phyloP scores from a whole-genome alignment of 768 basidiomycete genomes.

The Leucocoprinus birnbaumii region DNA sequence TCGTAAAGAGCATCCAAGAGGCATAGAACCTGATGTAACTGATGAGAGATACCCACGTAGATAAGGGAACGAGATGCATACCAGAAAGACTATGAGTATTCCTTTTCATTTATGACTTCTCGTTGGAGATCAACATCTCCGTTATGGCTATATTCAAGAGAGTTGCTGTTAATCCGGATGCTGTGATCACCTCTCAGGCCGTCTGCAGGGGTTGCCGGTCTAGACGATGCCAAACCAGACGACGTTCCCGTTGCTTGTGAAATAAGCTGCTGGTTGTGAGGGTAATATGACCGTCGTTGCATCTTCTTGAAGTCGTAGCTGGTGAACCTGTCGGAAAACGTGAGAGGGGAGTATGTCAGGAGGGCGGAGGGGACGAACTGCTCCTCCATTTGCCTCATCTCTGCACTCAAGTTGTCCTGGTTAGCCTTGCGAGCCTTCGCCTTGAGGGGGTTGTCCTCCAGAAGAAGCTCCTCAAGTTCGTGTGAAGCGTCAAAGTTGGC shows the following conservation, averaged over 20 bases:
- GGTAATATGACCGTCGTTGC: conserved; percentile 89
- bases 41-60: too few species aligned
- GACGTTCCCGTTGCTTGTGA: conserved; percentile 77
- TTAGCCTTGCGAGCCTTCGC: conserved; percentile 90
- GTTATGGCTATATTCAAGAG: conserved; percentile 30
- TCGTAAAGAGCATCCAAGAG: conserved; percentile 7
- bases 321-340: conserved; percentile 59
- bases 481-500: conserved; percentile 99
- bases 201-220: conserved; percentile 68
- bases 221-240: conserved; percentile 64
- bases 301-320: conserved; percentile 92
- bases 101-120: conserved; percentile 47
- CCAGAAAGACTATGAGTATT: conserved; percentile 37
- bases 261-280: conserved; percentile 71
- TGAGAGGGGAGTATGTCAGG: conserved; percentile 8
- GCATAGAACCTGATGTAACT: not conserved
- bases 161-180: conserved; percentile 32
- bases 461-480: conserved; percentile 90
- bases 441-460: conserved; percentile 97
- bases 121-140: conserved; percentile 16
- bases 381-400: conserved; percentile 98
- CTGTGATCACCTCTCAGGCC: conserved; percentile 41
- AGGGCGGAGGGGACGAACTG: conserved; percentile 55
- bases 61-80: not conserved
- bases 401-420: conserved; percentile 83